phyloP scores from a whole-genome alignment of 257 asterid genomes.

The Eucommia ulmoides region DNA sequence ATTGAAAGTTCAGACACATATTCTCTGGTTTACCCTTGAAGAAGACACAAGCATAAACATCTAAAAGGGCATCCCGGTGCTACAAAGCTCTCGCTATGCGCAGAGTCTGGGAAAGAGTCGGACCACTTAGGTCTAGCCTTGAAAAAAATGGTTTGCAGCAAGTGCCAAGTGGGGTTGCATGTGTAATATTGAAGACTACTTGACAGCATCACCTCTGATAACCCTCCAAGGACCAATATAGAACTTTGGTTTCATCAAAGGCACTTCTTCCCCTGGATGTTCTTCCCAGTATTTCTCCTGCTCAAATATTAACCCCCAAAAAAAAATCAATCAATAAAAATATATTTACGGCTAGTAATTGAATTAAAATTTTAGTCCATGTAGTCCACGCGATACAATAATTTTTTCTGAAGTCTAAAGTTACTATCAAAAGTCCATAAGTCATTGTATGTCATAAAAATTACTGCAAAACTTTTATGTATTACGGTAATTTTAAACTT shows the following conservation, averaged over 20 bases:
- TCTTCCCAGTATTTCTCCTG: conserved; percentile 93
- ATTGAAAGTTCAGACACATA: too few relatives aligned
- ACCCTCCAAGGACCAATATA: conserved; percentile 93
- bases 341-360: neutral
- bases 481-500: neutral
- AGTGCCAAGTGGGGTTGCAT: too few relatives aligned
- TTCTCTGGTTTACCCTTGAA: too few relatives aligned
- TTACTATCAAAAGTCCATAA: neutral
- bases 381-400: neutral
- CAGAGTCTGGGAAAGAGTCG: too few relatives aligned
- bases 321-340: too few relatives aligned
- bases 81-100: too few relatives aligned
- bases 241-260: conserved; percentile 79
- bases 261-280: conserved; percentile 81
- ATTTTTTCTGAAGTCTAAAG: neutral
- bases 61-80: too few relatives aligned
- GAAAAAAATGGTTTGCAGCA: too few relatives aligned
- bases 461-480: neutral
- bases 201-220: conserved; percentile 69
- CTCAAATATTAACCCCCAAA: neutral
- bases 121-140: too few relatives aligned
- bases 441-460: neutral
- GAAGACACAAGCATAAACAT: too few relatives aligned
- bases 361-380: neutral
- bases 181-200: too few relatives aligned